Conservation (phyloP, 2,329 filamentous ascomycete species). For the Hypocreales sp. region DNA sequence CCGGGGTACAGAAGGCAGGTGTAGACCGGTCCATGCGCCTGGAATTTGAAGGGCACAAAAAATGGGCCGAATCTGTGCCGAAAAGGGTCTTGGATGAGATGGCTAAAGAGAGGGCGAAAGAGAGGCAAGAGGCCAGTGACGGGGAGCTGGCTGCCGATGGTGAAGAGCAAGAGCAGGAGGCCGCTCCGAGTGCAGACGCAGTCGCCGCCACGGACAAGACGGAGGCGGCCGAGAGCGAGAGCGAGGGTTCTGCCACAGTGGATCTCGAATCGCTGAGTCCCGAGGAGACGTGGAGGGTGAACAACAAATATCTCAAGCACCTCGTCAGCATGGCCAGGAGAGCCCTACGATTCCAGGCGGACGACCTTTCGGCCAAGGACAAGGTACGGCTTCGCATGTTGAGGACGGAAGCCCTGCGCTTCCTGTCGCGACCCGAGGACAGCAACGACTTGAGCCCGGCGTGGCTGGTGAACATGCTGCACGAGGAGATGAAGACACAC, state of each 20-base stretch:
- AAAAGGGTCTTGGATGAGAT: constrained; percentile 5
- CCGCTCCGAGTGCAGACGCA: too few species aligned
- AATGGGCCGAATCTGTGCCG: constrained; percentile 11
- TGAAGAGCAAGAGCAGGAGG: too few species aligned
- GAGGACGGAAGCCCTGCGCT: constrained; percentile 45
- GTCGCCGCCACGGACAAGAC: too few species aligned
- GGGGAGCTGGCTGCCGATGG: too few species aligned
- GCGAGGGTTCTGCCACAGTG: too few species aligned
- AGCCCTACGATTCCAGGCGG: too few species aligned
- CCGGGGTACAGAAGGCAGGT: constrained; percentile 47
- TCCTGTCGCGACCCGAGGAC: constrained; percentile 29
- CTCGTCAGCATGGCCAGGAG: too few species aligned
- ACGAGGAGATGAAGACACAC: constrained; percentile 17
- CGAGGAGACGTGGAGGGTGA: constrained; percentile 10
- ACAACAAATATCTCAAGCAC: too few species aligned
- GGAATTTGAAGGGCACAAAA: constrained; percentile 12
- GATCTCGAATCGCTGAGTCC: constrained; percentile 8
- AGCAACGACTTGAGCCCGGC: too few species aligned
- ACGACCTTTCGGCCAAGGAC: constrained; percentile 47
- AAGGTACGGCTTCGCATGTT: constrained; percentile 67
- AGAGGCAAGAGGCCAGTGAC: too few species aligned
- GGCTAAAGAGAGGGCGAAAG: too few species aligned
- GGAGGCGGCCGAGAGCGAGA: too few species aligned
- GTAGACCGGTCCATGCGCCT: constrained; percentile 8
- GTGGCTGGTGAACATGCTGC: constrained; percentile 15